Conservation (phyloP, 176 grass and related monocot genomes). For the Musa itinerans region DNA sequence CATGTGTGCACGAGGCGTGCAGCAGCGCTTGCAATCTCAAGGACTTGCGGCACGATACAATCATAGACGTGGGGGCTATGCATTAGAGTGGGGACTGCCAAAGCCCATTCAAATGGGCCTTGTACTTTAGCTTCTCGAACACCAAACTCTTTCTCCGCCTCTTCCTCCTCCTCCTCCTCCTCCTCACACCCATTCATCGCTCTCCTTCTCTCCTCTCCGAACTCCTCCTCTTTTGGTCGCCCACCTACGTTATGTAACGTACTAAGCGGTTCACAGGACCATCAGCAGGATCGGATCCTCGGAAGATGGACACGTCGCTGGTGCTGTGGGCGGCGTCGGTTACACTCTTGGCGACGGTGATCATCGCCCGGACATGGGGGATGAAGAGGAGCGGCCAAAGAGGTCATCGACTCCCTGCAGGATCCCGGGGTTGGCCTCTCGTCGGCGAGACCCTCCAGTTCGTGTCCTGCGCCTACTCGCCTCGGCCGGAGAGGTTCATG, state of each 20-base stretch:
- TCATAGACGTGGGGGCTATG: slow-evolving; percentile 37
- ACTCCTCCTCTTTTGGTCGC: slow-evolving; percentile 4
- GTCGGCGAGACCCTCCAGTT: slow-evolving; percentile 93
- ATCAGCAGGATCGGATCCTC: too few species aligned
- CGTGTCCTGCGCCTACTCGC: slow-evolving; percentile 82
- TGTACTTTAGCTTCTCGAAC: slow-evolving; percentile 27
- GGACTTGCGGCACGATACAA: neutral
- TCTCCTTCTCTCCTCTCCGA: neutral
- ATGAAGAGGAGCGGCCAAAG: neutral
- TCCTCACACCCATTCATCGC: too few species aligned
- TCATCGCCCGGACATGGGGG: neutral
- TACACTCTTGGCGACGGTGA: slow-evolving; percentile 6
- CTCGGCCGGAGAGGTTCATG: slow-evolving; percentile 70
- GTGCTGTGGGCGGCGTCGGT: neutral
- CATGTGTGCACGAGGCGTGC: slow-evolving; percentile 36
- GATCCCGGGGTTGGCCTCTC: slow-evolving; percentile 83
- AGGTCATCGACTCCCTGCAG: slow-evolving; percentile 36
- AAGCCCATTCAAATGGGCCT: slow-evolving; percentile 12
- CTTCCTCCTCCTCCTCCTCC: neutral
- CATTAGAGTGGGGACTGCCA: neutral
- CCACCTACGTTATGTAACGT: neutral
- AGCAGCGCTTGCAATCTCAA: slow-evolving; percentile 26
- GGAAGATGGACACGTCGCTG: neutral
- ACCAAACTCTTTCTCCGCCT: neutral
- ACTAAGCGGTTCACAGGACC: neutral